Base-by-base conservation (phyloP, 371 early-diverging fungal species). In the Chytridiales sp. region DNA sequence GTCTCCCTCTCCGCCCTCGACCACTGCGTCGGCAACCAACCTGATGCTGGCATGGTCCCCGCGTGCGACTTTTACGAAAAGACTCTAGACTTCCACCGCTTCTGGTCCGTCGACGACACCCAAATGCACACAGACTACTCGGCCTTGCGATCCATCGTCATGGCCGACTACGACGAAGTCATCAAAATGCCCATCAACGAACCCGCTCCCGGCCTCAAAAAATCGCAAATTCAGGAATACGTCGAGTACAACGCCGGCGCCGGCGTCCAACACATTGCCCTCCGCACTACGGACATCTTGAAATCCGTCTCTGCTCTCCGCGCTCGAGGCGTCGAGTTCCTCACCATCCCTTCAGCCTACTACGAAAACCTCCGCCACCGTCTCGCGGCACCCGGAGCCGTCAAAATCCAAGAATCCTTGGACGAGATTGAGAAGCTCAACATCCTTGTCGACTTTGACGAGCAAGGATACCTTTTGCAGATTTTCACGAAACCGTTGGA, bases 111-210 rank as follows among this genome's bases (percentile, higher is more conserved):
- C 43, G 98, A 97, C 76, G 98, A 97, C 78, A 88, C 82, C 61
- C 92, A 95, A 75, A 93, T 97, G 51, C 89, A 91, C 78, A 94
- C 97, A 47, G 90, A 97, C 70, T 96, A 92, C 83, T 89, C 89
- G 68, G 87, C 95, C 35, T 82, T 96, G 59, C 87, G 95, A 21
- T 94, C 94, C 29, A 91, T 95, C 56, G 97, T 95, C 75, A 94
- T 97, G 94, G 89, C 95, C 34, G 94, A 94, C 67, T 88, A 86
- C 56, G 84, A 84, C 65, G 96, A 96, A 64, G 78, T 69, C 44
- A 87, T 97, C 80, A 95, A 96, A 82, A 91, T 96, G 85, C 96
- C 96, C 57, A 92, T 97, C 77, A 96, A 96, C 72, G 98, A 97
- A 78, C 98, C 98, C 8, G 98, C 96, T n/a, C 46, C 75, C 31